phyloP scores from a whole-genome alignment of 192 early-diverging fungal species.

The Coemansia sp. region DNA sequence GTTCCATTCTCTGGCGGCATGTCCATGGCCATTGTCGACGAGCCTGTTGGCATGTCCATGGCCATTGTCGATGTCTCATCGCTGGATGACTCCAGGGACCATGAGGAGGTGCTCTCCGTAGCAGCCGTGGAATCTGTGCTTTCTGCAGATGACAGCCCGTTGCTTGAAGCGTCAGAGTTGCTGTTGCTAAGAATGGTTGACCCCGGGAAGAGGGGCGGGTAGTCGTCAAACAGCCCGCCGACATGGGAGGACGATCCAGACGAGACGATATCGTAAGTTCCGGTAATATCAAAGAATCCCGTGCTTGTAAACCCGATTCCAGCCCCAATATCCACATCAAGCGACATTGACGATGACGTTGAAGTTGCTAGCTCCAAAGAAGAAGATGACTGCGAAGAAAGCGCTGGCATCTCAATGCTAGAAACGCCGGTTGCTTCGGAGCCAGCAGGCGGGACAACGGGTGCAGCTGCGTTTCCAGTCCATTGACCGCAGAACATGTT shows the following conservation, averaged over 20 bases:
- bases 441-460: background rate
- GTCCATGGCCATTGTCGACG: no score
- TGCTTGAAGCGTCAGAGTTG: background rate
- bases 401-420: background rate
- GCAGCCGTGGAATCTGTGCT: background rate
- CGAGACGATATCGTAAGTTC: background rate
- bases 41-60: no score
- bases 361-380: background rate
- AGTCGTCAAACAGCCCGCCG: constrained; percentile 7
- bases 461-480: background rate
- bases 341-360: background rate
- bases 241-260: constrained; percentile 4
- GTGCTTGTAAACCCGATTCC: background rate
- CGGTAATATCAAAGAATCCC: background rate
- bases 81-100: background rate
- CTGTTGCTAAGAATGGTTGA: background rate
- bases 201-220: constrained; percentile 6
- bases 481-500: constrained; percentile 42
- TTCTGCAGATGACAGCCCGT: background rate
- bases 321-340: background rate
- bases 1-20: no score
- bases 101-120: background rate
- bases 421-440: background rate
- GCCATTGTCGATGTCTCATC: no score
- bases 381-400: background rate